phyloP scores from a whole-genome alignment of 2,329 filamentous ascomycete genomes.

The Fusarium siculi region DNA sequence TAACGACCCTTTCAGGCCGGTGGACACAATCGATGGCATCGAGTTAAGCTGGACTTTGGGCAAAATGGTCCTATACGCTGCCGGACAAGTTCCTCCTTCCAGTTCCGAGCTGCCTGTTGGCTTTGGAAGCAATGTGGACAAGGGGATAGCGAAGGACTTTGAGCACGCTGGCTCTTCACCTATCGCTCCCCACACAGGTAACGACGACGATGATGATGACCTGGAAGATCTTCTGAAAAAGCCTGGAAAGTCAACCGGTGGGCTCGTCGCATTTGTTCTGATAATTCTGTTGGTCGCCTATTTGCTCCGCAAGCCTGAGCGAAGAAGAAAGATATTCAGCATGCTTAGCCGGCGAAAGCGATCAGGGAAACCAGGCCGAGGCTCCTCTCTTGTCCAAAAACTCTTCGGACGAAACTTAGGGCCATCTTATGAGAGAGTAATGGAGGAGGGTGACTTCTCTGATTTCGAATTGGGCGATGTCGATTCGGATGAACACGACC shows the following conservation, averaged over 20 bases:
- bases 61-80: slow-evolving; percentile 94
- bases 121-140: slow-evolving; percentile 85
- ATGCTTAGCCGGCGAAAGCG: slow-evolving; percentile 46
- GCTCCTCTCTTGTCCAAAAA: slow-evolving; percentile 68
- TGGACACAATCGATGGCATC: slow-evolving; percentile 89
- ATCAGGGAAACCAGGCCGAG: slow-evolving; percentile 57
- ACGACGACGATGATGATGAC: slow-evolving; percentile 62
- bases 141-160: slow-evolving; percentile 78
- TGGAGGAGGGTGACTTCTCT: slow-evolving; percentile 80
- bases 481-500: slow-evolving; percentile 71
- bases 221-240: slow-evolving; percentile 73
- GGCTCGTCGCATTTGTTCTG: slow-evolving; percentile 80
- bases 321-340: slow-evolving; percentile 58
- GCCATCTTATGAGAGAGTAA: slow-evolving; percentile 79
- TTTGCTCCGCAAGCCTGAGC: slow-evolving; percentile 82
- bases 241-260: slow-evolving; percentile 76
- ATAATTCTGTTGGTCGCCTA: slow-evolving; percentile 76
- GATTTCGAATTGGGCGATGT: slow-evolving; percentile 82
- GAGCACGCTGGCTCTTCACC: slow-evolving; percentile 77
- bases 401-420: slow-evolving; percentile 69
- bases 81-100: slow-evolving; percentile 81
- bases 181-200: slow-evolving; percentile 48
- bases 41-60: slow-evolving; percentile 98
- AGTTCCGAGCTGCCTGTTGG: slow-evolving; percentile 77
- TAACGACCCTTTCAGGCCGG: slow-evolving; percentile 87